Conservation (phyloP, 805 yeast species). For the Candida yuanshanica region DNA sequence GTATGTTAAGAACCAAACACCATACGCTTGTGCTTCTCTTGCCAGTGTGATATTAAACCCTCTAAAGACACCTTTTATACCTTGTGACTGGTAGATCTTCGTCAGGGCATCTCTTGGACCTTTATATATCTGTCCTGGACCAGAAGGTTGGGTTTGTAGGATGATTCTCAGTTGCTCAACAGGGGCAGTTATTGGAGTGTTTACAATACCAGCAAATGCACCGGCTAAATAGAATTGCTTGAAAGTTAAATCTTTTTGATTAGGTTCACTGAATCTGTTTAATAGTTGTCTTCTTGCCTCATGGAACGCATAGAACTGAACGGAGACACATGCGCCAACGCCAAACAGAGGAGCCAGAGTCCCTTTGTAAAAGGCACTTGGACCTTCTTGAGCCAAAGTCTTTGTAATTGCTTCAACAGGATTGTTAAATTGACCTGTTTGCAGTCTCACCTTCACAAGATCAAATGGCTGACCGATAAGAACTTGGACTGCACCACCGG, state of each 20-base stretch:
- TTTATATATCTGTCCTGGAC: slow-evolving; percentile 36
- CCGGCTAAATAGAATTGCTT: slow-evolving; percentile 80
- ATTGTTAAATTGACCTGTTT: slow-evolving; percentile 77
- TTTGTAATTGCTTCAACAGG: slow-evolving; percentile 70
- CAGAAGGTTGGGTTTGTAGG: slow-evolving; percentile 67
- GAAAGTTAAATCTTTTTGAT: slow-evolving; percentile 39
- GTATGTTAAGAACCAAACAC: slow-evolving; percentile 83
- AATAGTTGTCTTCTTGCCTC: slow-evolving; percentile 74
- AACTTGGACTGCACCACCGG: slow-evolving; percentile 96
- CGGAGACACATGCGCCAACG: slow-evolving; percentile 94
- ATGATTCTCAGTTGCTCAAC: slow-evolving; percentile 93
- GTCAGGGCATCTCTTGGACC: slow-evolving; percentile 82
- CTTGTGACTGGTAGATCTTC: slow-evolving; percentile 73
- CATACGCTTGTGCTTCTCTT: slow-evolving; percentile 87
- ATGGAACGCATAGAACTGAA: slow-evolving; percentile 90
- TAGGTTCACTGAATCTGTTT: slow-evolving; percentile 32
- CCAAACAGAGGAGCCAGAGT: slow-evolving; percentile 91
- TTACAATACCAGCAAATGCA: slow-evolving; percentile 85
- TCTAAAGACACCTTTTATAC: slow-evolving; percentile 71
- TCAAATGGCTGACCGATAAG: slow-evolving; percentile 91
- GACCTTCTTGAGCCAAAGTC: slow-evolving; percentile 76
- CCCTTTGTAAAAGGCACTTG: slow-evolving; percentile 84
- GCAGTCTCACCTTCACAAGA: slow-evolving; percentile 87
- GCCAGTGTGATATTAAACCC: slow-evolving; percentile 78
- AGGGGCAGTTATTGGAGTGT: slow-evolving; percentile 86